Evolutionary conservation across 2,329 filamentous ascomycete species (phyloP), one percentile per base, ranked within the genome.

Genomic region (Ophiocordyceps camponoti-saundersi): DNA sequence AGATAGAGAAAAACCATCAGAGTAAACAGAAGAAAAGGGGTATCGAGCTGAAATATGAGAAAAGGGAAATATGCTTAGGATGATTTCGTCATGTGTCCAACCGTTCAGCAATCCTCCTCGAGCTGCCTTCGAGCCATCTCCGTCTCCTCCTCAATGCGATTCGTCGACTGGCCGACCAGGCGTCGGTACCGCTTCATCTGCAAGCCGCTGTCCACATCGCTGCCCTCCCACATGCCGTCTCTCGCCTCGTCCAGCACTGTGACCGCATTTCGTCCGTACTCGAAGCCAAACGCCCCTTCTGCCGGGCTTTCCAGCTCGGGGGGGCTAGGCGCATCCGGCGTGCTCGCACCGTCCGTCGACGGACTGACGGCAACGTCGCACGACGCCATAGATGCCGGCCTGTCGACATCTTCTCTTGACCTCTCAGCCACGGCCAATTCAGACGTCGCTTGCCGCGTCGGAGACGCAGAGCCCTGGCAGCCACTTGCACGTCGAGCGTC

Each of bases 141-240:
- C 54, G 41, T 56, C 48, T 66, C 63, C 51, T 65, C 63, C 41
- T 65, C 61, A 46, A 65, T 65, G 26, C 61, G 55, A 40, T 58
- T 57, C 13, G 58, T 58, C 30, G 62, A 53, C 43, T 62, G 58
- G 32, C 59, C 58, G 53, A 58, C 58, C 40, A 61, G 58, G 39
- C 61, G 53, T 46, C 61, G 56, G 48, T 63, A 60, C 26, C 56
- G 54, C 50, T 62, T 62, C 49, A 66, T 59, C 46, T 64, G 59
- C 41, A 65, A 50, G 10, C 56, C 59, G 40, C 55, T 56, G n/a
- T 65, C 63, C 26, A 44, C 48, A 46, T 63, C 61, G 18, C 53
- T 48, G 30, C 50, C 52, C 34, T 65, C 60, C 11, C 48, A 47
- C 54, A 61, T 6, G 50, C 57, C 53, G 18, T 63, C 60, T 10